phyloP scores from a whole-genome alignment of 2,329 filamentous ascomycete genomes.

The Colletotrichum paranaense region DNA sequence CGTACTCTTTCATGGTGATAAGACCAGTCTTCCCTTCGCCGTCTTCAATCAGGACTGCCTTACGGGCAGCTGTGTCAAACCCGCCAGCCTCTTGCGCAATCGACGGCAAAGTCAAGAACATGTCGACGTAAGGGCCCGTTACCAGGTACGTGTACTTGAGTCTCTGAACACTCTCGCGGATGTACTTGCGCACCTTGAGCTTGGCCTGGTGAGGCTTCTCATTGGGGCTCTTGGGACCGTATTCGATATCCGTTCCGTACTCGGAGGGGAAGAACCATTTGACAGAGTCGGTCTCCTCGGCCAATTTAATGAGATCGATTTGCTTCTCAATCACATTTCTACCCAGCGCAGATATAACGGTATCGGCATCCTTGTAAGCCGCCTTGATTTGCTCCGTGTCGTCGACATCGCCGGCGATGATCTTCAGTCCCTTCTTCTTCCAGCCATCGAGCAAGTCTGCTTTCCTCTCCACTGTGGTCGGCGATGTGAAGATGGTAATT shows the following conservation, averaged over 20 bases:
- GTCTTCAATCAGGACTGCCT: constrained; percentile 70
- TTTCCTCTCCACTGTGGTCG: constrained; percentile 36
- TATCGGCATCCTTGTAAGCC: constrained; percentile 71
- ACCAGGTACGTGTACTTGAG: constrained; percentile 75
- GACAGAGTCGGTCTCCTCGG: constrained; percentile 63
- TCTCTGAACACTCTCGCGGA: constrained; percentile 62
- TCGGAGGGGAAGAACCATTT: constrained; percentile 76
- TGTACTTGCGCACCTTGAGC: constrained; percentile 72
- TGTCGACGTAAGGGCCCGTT: constrained; percentile 75
- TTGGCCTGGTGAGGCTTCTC: constrained; percentile 79
- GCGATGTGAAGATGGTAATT: constrained; percentile 47
- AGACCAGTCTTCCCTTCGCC: constrained; percentile 73
- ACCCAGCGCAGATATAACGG: constrained; percentile 73
- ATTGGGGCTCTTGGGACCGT: constrained; percentile 63
- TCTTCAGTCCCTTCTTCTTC: constrained; percentile 38
- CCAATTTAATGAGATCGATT: constrained; percentile 69
- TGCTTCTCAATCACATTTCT: constrained; percentile 71
- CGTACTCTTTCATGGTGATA: constrained; percentile 78
- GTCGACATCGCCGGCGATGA: constrained; percentile 51
- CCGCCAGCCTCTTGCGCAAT: constrained; percentile 59
- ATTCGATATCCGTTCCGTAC: constrained; percentile 75
- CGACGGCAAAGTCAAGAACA: constrained; percentile 63
- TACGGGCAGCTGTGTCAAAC: constrained; percentile 67
- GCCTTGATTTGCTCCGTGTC: constrained; percentile 56
- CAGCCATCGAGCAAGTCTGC: constrained; percentile 36